Evolutionary conservation across 2,329 filamentous ascomycete genomes (phyloP).

Genomic region (Beauveria scarabaeidicola): DNA sequence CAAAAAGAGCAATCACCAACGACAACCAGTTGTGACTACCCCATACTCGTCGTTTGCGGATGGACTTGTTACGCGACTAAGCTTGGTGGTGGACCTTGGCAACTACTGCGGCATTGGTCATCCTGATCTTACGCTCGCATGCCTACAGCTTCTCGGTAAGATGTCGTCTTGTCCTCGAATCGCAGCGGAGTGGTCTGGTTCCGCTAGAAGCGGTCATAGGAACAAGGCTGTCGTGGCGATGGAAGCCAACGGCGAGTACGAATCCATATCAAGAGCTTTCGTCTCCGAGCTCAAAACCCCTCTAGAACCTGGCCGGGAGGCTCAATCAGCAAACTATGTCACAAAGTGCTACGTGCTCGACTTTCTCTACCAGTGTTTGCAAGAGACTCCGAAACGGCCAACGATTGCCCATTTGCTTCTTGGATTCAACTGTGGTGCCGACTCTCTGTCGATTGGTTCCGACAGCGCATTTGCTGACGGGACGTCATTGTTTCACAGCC

Average conservation of each 20-base stretch:
- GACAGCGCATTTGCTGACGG: constrained; percentile 63
- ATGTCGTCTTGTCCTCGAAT: constrained; percentile 78
- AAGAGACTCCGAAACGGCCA: constrained; percentile 64
- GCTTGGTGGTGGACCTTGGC: constrained; percentile 72
- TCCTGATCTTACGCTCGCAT: constrained; percentile 68
- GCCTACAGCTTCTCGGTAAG: constrained; percentile 74
- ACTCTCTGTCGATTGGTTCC: constrained; percentile 57
- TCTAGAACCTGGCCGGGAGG: constrained; percentile 65
- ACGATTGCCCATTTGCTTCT: constrained; percentile 86
- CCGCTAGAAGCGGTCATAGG: constrained; percentile 54
- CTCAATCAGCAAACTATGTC: constrained; percentile 62
- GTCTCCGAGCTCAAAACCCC: constrained; percentile 57
- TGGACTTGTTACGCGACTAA: constrained; percentile 71
- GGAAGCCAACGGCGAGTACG: constrained; percentile 69
- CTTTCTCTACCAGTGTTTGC: constrained; percentile 74
- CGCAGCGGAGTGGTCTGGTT: constrained; percentile 57
- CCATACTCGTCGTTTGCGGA: constrained; percentile 89
- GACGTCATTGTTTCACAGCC: constrained; percentile 73
- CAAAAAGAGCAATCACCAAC: constrained; percentile 54
- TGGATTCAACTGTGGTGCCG: constrained; percentile 72
- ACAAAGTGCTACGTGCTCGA: constrained; percentile 80
- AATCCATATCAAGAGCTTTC: constrained; percentile 69
- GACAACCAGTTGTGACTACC: constrained; percentile 53
- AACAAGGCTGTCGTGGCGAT: constrained; percentile 86
- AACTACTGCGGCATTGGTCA: constrained; percentile 82